These are phyloP conservation scores for Eremothecium sinecaudum DNA, from an alignment of 1,139 yeast genomes.

Conservation along the genomic window DNA sequence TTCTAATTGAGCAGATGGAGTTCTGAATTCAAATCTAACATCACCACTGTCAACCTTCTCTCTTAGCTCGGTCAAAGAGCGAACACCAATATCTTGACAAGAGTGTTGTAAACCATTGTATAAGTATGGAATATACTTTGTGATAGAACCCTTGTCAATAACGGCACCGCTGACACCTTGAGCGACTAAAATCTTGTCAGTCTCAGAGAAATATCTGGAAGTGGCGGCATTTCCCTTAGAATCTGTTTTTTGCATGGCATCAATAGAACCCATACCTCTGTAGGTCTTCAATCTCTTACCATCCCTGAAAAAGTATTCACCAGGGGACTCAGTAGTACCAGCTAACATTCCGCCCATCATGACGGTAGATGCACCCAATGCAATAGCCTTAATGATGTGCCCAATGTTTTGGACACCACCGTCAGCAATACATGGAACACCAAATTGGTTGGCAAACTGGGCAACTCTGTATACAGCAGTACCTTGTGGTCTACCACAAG, in stretches of 20 bases:
- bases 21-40: constrained; percentile 93
- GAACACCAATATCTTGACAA: constrained; percentile 93
- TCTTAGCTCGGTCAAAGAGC: constrained; percentile 56
- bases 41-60: constrained; percentile 54
- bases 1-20: constrained; percentile 97
- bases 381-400: constrained; percentile 92
- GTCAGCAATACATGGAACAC: constrained; percentile 77
- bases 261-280: constrained; percentile 99
- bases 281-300: constrained; percentile 95
- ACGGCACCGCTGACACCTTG: constrained; percentile 99
- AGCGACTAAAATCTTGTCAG: constrained; percentile 92
- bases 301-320: constrained; percentile 94
- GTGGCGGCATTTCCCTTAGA: constrained; percentile 92
- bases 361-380: constrained; percentile 93
- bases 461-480: constrained; percentile 44
- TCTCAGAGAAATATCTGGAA: constrained; percentile 93
- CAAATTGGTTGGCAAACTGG: constrained; percentile 32
- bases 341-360: constrained; percentile 99
- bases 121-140: constrained; percentile 88
- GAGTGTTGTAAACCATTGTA: constrained; percentile 96
- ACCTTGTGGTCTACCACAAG: constrained; percentile 99
- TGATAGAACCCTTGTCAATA: constrained; percentile 90
- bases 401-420: constrained; percentile 99
- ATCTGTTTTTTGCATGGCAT: constrained; percentile 93
- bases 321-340: constrained; percentile 98